Evolutionary conservation across 139 green algal genomes (phyloP), one percentile per base, ranked within the genome.

Genomic region (Bryopsis sp.): DNA sequence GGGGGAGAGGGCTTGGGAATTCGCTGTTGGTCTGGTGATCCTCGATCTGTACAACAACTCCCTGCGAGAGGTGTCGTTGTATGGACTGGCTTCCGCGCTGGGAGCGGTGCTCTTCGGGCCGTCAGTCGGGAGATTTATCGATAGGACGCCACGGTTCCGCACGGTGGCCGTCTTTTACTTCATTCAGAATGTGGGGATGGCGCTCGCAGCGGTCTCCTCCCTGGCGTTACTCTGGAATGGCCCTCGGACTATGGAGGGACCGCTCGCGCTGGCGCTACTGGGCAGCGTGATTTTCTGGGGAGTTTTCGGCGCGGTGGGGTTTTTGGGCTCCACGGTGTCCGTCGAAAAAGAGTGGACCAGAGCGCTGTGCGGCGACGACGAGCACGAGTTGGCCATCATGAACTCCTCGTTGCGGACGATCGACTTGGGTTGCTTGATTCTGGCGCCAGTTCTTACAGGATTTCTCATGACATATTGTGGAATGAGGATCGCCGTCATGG

Each of bases 271-370:
- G 8, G 15, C 5, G 15, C 24, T 26, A 61, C 33, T 26, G 50
- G 6, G 31, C 6, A 26, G 15, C 24, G 24, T 61, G 24, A 32
- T 61, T 6, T 11, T 32, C 15, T 61, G 15, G 31, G 50, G 50
- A 28, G 24, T 32, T 22, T 35, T 61, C 6, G 15, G 24, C 6
- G 5, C 24, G 15, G 24, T 61, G 15, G 50, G 50, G 15, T 8
- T 8, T 8, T 36, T 61, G 50, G 50, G 50, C 8, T 11, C 24
- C 15, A 61, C 50, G 6, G 24, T 61, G 6, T 22, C 50, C 50
- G 33, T 61, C 33, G 50, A 61, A 26, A 61, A 61, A 26, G 50
- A 61, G 31, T 61, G 50, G 50, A 61, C 50, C 15, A 61, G 33
- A 32, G 50, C 50, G 6, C 33, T 61, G 24, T 11, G 6, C 6